Evolutionary conservation across 2,329 filamentous ascomycete species (phyloP).

Genomic region (Ascochyta viciae-villosae): DNA sequence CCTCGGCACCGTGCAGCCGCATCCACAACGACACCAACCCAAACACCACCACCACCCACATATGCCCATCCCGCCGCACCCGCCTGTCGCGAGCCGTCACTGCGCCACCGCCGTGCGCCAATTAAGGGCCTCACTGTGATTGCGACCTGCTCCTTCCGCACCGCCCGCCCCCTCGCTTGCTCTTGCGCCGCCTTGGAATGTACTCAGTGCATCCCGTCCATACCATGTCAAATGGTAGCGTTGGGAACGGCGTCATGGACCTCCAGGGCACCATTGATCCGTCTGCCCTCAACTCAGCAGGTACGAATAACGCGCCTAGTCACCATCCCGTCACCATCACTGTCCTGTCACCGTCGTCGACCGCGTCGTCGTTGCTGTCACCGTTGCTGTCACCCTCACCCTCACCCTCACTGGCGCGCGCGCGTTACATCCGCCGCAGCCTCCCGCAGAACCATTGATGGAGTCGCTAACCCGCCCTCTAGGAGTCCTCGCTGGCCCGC

Average conservation of each 20-base stretch:
- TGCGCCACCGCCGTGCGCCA: slow-evolving; percentile 13
- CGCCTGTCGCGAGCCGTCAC: slow-evolving; percentile 26
- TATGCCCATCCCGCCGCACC: slow-evolving; percentile 35
- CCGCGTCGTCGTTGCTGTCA: too few species aligned
- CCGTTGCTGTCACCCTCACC: too few species aligned
- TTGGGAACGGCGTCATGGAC: slow-evolving; percentile 52
- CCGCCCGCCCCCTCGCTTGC: slow-evolving; percentile 41
- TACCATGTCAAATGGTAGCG: slow-evolving; percentile 49
- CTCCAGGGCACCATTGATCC: slow-evolving; percentile 52
- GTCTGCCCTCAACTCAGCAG: slow-evolving; percentile 47
- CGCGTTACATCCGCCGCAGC: slow-evolving; percentile 45
- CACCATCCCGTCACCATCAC: neutral
- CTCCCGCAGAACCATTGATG: slow-evolving; percentile 18
- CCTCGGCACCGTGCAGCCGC: slow-evolving; percentile 19
- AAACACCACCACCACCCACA: slow-evolving; percentile 22
- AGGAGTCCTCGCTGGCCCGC: slow-evolving; percentile 42
- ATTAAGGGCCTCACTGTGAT: slow-evolving; percentile 4
- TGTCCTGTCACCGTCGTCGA: too few species aligned
- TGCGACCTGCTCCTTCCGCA: slow-evolving; percentile 32
- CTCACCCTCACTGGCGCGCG: slow-evolving; percentile 12
- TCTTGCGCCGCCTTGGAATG: slow-evolving; percentile 47
- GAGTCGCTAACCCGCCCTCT: slow-evolving; percentile 33
- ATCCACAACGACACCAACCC: slow-evolving; percentile 17
- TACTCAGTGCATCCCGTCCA: slow-evolving; percentile 50
- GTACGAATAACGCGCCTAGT: slow-evolving; percentile 33